Conservation (phyloP, 768 basidiomycete species). For the Leccinum disarticulatum region DNA sequence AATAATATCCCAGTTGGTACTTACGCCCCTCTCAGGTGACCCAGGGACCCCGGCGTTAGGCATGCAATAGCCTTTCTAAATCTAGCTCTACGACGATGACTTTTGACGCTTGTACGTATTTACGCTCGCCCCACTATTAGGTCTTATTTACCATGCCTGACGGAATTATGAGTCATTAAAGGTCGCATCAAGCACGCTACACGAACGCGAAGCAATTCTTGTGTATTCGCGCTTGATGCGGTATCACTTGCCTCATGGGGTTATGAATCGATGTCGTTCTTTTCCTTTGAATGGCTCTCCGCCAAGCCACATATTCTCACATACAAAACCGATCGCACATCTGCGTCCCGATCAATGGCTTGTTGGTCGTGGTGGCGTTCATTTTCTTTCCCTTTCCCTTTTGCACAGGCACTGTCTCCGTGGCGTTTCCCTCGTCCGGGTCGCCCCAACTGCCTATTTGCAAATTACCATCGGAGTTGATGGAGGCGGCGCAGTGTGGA, state of each 20-base stretch:
- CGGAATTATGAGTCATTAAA: conserved; percentile 16
- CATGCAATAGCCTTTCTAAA: conserved; percentile 19
- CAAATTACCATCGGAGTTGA: conserved; percentile 23
- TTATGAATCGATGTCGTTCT: conserved; percentile 1
- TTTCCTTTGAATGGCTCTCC: conserved; percentile 5
- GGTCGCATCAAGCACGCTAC: conserved; percentile 9
- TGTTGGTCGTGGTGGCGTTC: conserved; percentile 23
- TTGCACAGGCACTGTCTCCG: conserved; percentile 19
- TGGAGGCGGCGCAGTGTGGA: conserved; percentile 21
- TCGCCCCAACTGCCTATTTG: conserved; percentile 18
- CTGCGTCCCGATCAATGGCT: conserved; percentile 26
- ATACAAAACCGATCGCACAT: conserved; percentile 19
- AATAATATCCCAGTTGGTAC: conserved; percentile 1
- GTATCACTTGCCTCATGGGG: conserved; percentile 20
- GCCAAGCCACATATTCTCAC: background rate
- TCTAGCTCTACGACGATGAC: conserved; percentile 8
- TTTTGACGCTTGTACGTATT: conserved; percentile 28
- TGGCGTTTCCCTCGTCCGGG: conserved; percentile 22
- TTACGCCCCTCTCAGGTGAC: conserved; percentile 8
- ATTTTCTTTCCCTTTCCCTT: background rate
- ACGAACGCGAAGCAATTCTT: conserved; percentile 8
- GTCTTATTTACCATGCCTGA: conserved; percentile 11
- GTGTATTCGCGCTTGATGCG: conserved; percentile 15
- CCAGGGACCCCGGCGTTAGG: conserved; percentile 8
- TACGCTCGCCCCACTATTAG: conserved; percentile 20